These are phyloP conservation scores for Macrocybe gigantea DNA, from an alignment of 768 basidiomycete genomes.

Conservation along the genomic window DNA sequence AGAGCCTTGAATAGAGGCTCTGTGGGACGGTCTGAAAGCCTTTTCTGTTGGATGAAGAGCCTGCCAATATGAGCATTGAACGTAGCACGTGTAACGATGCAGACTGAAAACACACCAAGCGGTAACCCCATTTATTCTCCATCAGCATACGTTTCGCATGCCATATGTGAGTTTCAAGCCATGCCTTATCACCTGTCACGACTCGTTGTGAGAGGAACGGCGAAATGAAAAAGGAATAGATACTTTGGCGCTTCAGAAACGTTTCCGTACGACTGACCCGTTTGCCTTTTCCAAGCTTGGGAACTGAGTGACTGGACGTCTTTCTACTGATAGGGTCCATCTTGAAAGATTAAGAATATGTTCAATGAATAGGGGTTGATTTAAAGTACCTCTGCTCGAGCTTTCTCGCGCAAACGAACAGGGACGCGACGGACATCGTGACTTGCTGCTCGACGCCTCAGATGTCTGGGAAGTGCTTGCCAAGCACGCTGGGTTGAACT, in stretches of 20 bases:
- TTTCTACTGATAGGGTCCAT: conserved; percentile 43
- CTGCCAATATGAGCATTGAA: conserved; percentile 27
- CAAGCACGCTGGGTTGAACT: conserved; percentile 78
- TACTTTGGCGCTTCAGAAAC: conserved; percentile 74
- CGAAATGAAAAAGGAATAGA: conserved; percentile 6
- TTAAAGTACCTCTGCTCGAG: conserved; percentile 66
- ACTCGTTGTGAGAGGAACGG: not conserved
- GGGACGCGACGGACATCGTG: conserved; percentile 93
- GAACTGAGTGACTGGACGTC: conserved; percentile 34
- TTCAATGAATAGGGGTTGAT: not conserved
- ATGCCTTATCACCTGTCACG: conserved; percentile 68
- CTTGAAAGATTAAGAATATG: conserved; percentile 18
- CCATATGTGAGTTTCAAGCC: conserved; percentile 97
- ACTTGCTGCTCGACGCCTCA: conserved; percentile 89
- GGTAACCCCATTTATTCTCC: conserved; percentile 88
- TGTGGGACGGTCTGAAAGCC: conserved; percentile 84
- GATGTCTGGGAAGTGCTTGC: conserved; percentile 88
- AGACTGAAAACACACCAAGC: conserved; percentile 48
- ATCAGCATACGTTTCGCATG: conserved; percentile 97
- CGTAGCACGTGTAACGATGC: not conserved
- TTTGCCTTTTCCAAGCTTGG: conserved; percentile 61
- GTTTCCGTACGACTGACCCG: conserved; percentile 51
- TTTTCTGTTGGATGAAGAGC: conserved; percentile 89
- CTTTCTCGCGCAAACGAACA: conserved; percentile 73
- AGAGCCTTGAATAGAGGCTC: conserved; percentile 78